A percentile compares a stretch with the other conserved stretches of the same genome.
Conservation (phyloP, 345 rosid species). For the Syzygium oleosum region DNA sequence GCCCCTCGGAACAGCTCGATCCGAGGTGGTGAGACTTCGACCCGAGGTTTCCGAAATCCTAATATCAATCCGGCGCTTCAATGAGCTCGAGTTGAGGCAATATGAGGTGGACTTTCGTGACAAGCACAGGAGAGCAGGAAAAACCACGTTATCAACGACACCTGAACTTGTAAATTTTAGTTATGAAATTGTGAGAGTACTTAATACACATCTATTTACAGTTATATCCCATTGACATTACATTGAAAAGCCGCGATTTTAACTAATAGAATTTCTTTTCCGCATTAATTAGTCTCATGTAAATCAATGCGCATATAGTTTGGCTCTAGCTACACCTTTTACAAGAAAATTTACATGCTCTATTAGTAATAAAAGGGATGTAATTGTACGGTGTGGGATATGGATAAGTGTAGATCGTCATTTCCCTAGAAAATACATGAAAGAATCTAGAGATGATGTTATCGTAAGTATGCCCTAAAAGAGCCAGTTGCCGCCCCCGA, state of each 20-base stretch:
- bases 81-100: not conserved
- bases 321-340: not conserved
- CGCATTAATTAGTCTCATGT: not conserved
- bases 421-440: not conserved
- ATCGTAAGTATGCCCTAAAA: not conserved
- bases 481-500: not conserved
- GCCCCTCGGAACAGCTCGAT: not conserved
- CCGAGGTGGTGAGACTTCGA: not conserved
- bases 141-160: not conserved
- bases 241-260: not conserved
- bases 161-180: not conserved
- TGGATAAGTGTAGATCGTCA: not conserved
- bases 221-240: not conserved
- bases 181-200: not conserved
- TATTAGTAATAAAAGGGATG: not conserved
- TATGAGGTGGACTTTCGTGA: not conserved
- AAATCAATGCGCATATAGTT: not conserved
- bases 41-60: not conserved
- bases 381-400: not conserved
- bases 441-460: not conserved
- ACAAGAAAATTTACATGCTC: not conserved
- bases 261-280: not conserved
- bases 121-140: not conserved
- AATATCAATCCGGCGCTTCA: not conserved
- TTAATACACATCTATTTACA: not conserved